Evolutionary conservation across 176 grass and related monocot genomes (phyloP).

Genomic region (Eleusine coracana): DNA sequence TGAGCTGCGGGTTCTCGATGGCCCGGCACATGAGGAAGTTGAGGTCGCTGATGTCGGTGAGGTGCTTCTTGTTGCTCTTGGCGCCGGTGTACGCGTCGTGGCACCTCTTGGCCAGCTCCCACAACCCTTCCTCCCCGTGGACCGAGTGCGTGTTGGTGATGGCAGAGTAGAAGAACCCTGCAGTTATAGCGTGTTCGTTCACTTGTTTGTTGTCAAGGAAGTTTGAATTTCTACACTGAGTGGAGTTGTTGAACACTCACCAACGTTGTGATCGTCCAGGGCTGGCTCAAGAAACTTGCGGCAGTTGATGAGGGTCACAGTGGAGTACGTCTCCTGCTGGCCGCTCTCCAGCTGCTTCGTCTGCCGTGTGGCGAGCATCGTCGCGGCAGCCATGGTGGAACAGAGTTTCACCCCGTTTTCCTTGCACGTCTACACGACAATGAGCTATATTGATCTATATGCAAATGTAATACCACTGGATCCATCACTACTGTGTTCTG

Average conservation of each 20-base stretch:
- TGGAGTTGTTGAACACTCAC: slow-evolving; percentile 39
- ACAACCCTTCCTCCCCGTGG: slow-evolving; percentile 63
- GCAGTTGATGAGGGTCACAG: slow-evolving; percentile 71
- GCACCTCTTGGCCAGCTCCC: slow-evolving; percentile 84
- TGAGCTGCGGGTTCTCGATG: slow-evolving; percentile 82
- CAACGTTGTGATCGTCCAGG: slow-evolving; percentile 63
- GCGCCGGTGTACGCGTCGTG: slow-evolving; percentile 58
- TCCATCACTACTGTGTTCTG: not conserved
- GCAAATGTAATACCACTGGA: not conserved
- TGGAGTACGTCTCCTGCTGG: slow-evolving; percentile 65
- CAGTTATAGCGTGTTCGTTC: not conserved
- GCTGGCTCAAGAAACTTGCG: slow-evolving; percentile 69
- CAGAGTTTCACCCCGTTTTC: slow-evolving; percentile 74
- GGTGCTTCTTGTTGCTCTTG: slow-evolving; percentile 78
- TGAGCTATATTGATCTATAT: not conserved
- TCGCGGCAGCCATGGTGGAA: slow-evolving; percentile 65
- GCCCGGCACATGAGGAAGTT: slow-evolving; percentile 87
- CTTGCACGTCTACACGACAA: slow-evolving; percentile 73
- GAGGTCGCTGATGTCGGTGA: slow-evolving; percentile 77
- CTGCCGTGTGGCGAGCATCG: slow-evolving; percentile 58
- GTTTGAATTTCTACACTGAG: not conserved
- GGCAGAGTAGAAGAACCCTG: slow-evolving; percentile 87
- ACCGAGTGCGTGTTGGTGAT: slow-evolving; percentile 75
- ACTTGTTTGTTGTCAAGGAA: not conserved
- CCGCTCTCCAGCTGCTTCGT: slow-evolving; percentile 54